A percentile compares a stretch with the other conserved stretches of the same genome.
Evolutionary conservation across 2,329 filamentous ascomycete genomes (phyloP).

Genomic region (Pseudopyrenochaeta lycopersici): DNA sequence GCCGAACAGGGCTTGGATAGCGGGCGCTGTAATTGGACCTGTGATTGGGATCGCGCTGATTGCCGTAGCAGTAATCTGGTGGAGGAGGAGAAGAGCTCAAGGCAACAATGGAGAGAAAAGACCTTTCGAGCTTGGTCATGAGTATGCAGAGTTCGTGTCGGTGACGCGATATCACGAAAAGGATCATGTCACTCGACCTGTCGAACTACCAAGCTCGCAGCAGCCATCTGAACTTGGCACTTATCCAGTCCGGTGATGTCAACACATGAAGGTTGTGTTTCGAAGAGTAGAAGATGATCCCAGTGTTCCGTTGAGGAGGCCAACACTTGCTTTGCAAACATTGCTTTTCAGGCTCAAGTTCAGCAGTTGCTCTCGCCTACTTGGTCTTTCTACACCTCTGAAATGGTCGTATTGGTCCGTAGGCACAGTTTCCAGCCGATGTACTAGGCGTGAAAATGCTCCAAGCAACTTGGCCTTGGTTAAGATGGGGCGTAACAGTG

Average conservation of each 20-base stretch:
- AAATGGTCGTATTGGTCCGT: too few relatives aligned
- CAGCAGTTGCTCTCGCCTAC: too few relatives aligned
- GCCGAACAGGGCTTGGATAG: constrained; percentile 2
- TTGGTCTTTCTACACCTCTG: too few relatives aligned
- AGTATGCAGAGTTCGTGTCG: not conserved
- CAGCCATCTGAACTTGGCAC: not conserved
- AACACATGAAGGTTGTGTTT: not conserved
- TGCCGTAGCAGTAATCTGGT: not conserved
- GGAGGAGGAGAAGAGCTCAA: not conserved
- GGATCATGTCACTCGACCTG: not conserved
- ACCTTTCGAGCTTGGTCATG: not conserved
- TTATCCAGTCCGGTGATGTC: not conserved
- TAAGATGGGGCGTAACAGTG: too few relatives aligned
- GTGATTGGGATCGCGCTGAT: not conserved
- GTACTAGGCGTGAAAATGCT: too few relatives aligned
- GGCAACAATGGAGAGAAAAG: not conserved
- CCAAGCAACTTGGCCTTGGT: too few relatives aligned
- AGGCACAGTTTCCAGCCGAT: too few relatives aligned
- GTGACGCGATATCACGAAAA: not conserved
- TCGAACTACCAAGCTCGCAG: not conserved
- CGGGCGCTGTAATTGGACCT: constrained; percentile 1
- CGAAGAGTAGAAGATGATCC: not conserved
- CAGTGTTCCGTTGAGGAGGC: too few relatives aligned
- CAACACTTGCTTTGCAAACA: too few relatives aligned
- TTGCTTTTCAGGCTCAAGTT: too few relatives aligned